Base-by-base conservation (phyloP, 1,284 basidiomycete species). In the Hortiboletus rubellus region DNA sequence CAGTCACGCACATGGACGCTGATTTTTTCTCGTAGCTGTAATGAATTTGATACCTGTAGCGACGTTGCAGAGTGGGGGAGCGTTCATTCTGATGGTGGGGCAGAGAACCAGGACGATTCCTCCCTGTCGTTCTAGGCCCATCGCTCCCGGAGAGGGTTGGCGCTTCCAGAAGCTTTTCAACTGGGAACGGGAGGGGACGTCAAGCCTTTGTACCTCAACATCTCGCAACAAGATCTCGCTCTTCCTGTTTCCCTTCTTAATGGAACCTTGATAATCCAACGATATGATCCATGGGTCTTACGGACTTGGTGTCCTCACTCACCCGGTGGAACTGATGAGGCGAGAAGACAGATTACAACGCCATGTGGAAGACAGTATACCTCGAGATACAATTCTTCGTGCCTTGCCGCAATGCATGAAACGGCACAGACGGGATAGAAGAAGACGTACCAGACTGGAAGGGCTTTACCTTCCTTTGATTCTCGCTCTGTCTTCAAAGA, bases 231-330 rank as follows among this genome's bases (percentile, higher is more conserved):
- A 76, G 52, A 97, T 92, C 76, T 98, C 96, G 31, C 91, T 89
- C 72, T 97, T 93, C 53, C 96, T 82, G 72, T 99, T 99, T 14
- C 94, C 93, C 72, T 90, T 94, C 82, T 98, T 99, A 79, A 98
- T 98, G 7, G 91, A 92, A 22, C 90, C 92, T 87, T 12, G 33
- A 58, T 36, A 30, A 22, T 43, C 44, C n/a, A 44, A 51, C n/a
- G n/a, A 17, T 12, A 48, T 34, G 44, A 54, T 62, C 58, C n/a
- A 31, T 15, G 30, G 12, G 30, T 46, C 37, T 10, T 3, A 36
- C 8, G 7, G 15, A 40, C 2, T 17, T 9, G 7, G 11, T 6
- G 42, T 46, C 5, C 15, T 37, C 22, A 68, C 77, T 54, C 54
- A 80, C 86, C 89, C 91, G 81, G 69, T 93, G 91, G 77, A 92